phyloP scores from a whole-genome alignment of 2,329 filamentous ascomycete species.

The Plenodomus biglobosus region DNA sequence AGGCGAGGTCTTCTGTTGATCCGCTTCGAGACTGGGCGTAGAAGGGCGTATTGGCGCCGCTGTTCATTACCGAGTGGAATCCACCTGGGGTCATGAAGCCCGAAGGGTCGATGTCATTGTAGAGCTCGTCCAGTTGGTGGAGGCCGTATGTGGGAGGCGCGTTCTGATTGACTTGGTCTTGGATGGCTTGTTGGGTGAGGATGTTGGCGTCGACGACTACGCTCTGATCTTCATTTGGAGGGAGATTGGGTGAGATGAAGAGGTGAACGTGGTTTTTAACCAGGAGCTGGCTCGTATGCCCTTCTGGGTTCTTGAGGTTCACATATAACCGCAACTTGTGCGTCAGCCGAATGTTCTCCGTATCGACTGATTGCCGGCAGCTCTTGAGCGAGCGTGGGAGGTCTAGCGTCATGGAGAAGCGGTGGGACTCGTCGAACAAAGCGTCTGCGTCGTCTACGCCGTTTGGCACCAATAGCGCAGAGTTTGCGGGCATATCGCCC shows the following conservation, averaged over 20 bases:
- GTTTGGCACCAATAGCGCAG: slow-evolving; percentile 30
- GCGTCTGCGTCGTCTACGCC: slow-evolving; percentile 42
- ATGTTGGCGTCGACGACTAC: slow-evolving; percentile 53
- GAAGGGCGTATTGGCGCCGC: slow-evolving; percentile 72
- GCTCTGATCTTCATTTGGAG: slow-evolving; percentile 83
- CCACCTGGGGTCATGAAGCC: slow-evolving; percentile 78
- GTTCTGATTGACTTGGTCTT: slow-evolving; percentile 61
- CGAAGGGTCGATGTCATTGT: slow-evolving; percentile 78
- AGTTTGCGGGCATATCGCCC: slow-evolving; percentile 41
- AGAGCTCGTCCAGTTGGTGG: slow-evolving; percentile 86
- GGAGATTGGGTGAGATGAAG: slow-evolving; percentile 93
- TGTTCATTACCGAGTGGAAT: slow-evolving; percentile 57
- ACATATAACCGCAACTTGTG: slow-evolving; percentile 93
- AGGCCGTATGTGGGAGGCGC: slow-evolving; percentile 93
- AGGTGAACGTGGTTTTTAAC: slow-evolving; percentile 89
- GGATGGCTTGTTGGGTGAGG: slow-evolving; percentile 46
- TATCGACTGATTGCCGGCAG: slow-evolving; percentile 88
- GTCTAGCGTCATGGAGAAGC: slow-evolving; percentile 61
- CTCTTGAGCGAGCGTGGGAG: slow-evolving; percentile 79
- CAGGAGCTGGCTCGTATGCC: slow-evolving; percentile 89
- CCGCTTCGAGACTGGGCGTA: slow-evolving; percentile 69
- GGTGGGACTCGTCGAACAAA: slow-evolving; percentile 58
- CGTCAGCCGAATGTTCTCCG: slow-evolving; percentile 84
- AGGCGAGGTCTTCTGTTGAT: slow-evolving; percentile 78
- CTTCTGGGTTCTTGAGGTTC: slow-evolving; percentile 90